Evolutionary conservation across 2,329 filamentous ascomycete species (phyloP).

Genomic region (Akanthomyces lecanii): DNA sequence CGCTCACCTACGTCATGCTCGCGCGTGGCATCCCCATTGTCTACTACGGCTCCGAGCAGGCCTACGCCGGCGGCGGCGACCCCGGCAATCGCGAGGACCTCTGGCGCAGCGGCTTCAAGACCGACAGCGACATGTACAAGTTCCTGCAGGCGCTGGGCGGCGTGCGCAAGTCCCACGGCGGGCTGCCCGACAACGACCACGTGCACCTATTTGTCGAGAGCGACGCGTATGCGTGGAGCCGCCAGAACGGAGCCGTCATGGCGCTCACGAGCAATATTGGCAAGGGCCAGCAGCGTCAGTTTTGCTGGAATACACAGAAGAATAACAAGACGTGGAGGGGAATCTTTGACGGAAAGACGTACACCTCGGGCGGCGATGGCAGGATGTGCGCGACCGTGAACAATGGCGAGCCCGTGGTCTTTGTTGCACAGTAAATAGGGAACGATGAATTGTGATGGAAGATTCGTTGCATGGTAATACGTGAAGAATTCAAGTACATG

Average conservation of each 20-base stretch:
- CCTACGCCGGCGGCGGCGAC: conserved; percentile 45
- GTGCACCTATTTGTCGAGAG: conserved; percentile 38
- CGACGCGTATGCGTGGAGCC: conserved; percentile 43
- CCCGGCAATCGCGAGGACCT: conserved; percentile 53
- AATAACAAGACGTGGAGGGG: conserved; percentile 38
- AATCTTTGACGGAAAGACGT: conserved; percentile 32
- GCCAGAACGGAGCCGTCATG: conserved; percentile 39
- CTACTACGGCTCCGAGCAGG: conserved; percentile 64
- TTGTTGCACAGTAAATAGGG: conserved; percentile 22
- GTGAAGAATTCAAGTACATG: not conserved
- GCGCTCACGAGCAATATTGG: conserved; percentile 44
- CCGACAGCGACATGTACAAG: conserved; percentile 43
- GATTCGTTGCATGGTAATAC: not conserved
- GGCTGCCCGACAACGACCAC: conserved; percentile 41
- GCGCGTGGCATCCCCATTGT: conserved; percentile 59
- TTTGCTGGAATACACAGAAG: conserved; percentile 40
- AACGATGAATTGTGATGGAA: not conserved
- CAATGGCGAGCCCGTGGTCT: conserved; percentile 41
- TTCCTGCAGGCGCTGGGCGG: conserved; percentile 29
- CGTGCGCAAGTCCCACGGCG: conserved; percentile 26
- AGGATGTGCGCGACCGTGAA: conserved; percentile 37
- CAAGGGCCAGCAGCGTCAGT: conserved; percentile 31
- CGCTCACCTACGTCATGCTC: conserved; percentile 58
- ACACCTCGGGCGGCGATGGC: conserved; percentile 36
- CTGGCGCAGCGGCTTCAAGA: conserved; percentile 51